Evolutionary conservation across 106 monocot genomes (phyloP), one percentile per base, ranked within the genome.

Genomic region (Phalaenopsis equestris): DNA sequence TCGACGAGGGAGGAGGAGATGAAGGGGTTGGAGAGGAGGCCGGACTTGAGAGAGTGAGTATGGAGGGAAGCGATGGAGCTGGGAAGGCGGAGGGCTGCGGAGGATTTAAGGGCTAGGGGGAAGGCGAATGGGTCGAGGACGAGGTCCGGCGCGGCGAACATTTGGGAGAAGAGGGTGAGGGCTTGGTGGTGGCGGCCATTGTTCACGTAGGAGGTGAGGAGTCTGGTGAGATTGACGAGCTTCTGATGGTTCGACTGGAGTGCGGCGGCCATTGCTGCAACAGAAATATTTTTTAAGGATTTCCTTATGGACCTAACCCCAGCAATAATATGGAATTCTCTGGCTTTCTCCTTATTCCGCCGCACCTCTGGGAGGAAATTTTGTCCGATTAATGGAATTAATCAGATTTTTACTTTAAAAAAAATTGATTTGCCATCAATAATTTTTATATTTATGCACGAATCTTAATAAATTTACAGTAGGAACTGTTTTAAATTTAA

Each of bases 71-170:
- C 72, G n/a, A 83, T 70, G 75, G 77, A 6, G 42, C 2, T 38
- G 24, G 87, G 84, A 48, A 85, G 72, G 76, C 70, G 78, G 77
- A 94, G 86, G 79, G 85, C 88, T 55, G 91, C 56, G 81, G 80
- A 83, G 81, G 90, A 91, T 65, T 91, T 94, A 88, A 94, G 91
- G 47, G 85, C 85, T 68, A 94, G 94, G 67, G 94, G 90, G 90
- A 90, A 91, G 81, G 83, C 87, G 88, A 88, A 90, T 45, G 88
- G 74, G 76, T 91, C 90, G 76, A 87, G 84, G 65, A 79, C 8
- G 85, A 91, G 83, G 79, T 87, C 78, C 2, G 88, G 85, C 72
- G 79, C 75, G 83, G 86, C 47, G 81, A 85, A 82, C 82, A 94
- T 82, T 16, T 78, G 82, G 81, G 88, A 78, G 88, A 94, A 90